These are phyloP conservation scores for Macrolepiota fuliginosa DNA, from an alignment of 768 basidiomycete genomes.

Conservation along the genomic window DNA sequence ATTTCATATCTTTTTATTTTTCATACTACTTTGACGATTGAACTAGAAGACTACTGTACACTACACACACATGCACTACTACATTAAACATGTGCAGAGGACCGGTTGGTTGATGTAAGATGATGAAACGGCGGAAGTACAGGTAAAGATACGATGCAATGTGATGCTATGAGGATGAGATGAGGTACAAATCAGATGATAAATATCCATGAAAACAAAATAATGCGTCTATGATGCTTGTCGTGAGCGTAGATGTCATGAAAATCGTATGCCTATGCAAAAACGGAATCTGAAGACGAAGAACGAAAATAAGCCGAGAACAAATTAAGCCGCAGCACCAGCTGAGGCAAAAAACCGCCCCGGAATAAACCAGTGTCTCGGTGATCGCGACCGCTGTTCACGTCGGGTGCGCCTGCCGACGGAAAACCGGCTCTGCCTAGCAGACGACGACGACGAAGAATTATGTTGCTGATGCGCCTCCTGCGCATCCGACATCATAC, in stretches of 20 bases:
- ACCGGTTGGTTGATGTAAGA: background rate
- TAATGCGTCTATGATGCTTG: constrained; percentile 13
- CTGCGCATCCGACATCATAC: constrained; percentile 10
- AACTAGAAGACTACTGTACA: constrained; percentile 2
- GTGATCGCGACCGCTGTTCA: constrained; percentile 27
- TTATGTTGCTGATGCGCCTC: constrained; percentile 17
- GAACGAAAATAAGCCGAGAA: background rate
- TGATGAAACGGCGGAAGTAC: background rate
- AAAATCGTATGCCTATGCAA: constrained; percentile 1
- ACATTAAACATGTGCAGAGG: constrained; percentile 4
- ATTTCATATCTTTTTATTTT: constrained; percentile 9
- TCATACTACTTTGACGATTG: background rate
- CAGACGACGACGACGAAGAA: constrained; percentile 14
- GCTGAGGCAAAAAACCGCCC: constrained; percentile 47
- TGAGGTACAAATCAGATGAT: background rate
- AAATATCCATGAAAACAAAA: constrained; percentile 8
- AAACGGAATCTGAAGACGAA: background rate
- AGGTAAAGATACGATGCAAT: constrained; percentile 1
- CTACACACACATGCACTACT: constrained; percentile 3
- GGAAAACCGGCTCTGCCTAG: constrained; percentile 26
- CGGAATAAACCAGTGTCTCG: constrained; percentile 54
- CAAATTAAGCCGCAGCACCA: constrained; percentile 26
- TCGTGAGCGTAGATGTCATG: background rate
- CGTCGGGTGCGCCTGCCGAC: constrained; percentile 11
- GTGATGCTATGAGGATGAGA: constrained; percentile 2